Percentiles rank a stretch among this genome's conserved stretches.
These are phyloP conservation scores for Solanum sitiens DNA, from an alignment of 257 asterid genomes.

Conservation along the genomic window DNA sequence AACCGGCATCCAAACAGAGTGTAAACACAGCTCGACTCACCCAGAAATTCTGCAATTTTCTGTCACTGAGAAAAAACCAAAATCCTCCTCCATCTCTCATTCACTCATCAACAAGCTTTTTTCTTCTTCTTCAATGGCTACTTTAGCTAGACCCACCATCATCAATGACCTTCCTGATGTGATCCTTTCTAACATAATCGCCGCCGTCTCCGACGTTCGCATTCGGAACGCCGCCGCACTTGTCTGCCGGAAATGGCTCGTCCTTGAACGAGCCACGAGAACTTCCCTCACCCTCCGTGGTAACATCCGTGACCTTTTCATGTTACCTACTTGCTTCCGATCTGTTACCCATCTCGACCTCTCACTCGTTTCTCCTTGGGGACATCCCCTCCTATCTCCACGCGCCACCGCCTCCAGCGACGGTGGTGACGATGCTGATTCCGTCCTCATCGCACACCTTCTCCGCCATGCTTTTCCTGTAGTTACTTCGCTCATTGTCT, in stretches of 20 bases:
- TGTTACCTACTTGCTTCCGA: slow-evolving; percentile 59
- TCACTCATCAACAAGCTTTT: not conserved
- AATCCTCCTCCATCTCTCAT: not conserved
- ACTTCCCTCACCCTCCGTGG: slow-evolving; percentile 69
- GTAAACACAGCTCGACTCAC: not conserved
- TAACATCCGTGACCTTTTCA: slow-evolving; percentile 50
- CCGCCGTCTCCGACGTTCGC: slow-evolving; percentile 56
- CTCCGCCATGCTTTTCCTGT: slow-evolving; percentile 62
- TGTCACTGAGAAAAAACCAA: not conserved
- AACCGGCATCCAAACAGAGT: not conserved
- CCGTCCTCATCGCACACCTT: slow-evolving; percentile 40
- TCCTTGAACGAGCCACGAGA: slow-evolving; percentile 69
- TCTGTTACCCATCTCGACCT: slow-evolving; percentile 60
- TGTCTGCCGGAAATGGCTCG: slow-evolving; percentile 57
- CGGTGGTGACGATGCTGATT: not conserved
- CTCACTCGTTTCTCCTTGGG: slow-evolving; percentile 87
- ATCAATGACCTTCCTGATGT: slow-evolving; percentile 65
- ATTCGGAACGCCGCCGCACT: slow-evolving; percentile 68
- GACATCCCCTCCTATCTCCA: slow-evolving; percentile 56
- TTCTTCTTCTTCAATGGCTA: not conserved
- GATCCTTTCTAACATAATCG: slow-evolving; percentile 54
- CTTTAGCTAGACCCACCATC: slow-evolving; percentile 13
- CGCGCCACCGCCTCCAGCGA: not conserved
- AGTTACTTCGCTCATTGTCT: slow-evolving; percentile 39
- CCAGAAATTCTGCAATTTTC: not conserved